These are phyloP conservation scores for Serendipita sp. DNA, from an alignment of 768 basidiomycete genomes.

Conservation along the genomic window DNA sequence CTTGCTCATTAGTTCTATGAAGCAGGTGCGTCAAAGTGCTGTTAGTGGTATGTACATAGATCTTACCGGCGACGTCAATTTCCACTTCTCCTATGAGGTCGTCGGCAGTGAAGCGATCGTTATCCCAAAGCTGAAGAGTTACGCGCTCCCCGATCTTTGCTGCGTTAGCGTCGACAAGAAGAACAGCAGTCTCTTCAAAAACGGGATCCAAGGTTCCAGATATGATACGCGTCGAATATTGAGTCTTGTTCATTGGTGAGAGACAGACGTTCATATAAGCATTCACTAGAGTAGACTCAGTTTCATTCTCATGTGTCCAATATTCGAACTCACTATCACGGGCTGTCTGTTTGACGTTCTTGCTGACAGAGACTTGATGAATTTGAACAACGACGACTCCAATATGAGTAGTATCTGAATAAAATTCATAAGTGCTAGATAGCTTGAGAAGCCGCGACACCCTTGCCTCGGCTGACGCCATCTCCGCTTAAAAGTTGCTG, in stretches of 20 bases:
- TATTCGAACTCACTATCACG: not conserved
- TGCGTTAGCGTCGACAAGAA: conserved; percentile 2
- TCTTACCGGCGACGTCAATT: conserved; percentile 6
- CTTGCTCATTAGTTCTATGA: conserved; percentile 1
- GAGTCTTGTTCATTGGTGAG: conserved; percentile 5
- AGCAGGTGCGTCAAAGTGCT: not conserved
- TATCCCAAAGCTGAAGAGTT: conserved; percentile 6
- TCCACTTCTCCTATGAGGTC: conserved; percentile 4
- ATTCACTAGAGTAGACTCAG: not conserved
- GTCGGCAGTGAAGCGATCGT: conserved; percentile 6
- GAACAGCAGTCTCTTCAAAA: conserved; percentile 6
- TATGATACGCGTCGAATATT: conserved; percentile 5
- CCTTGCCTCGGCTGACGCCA: not conserved
- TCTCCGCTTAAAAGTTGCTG: conserved; percentile 6
- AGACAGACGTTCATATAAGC: conserved; percentile 5
- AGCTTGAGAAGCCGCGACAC: not conserved
- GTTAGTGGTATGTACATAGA: not conserved
- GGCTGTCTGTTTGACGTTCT: not conserved
- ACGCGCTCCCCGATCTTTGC: conserved; percentile 6
- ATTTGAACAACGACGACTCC: conserved; percentile 7
- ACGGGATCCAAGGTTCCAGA: conserved; percentile 1
- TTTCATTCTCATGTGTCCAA: not conserved
- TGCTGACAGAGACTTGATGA: conserved; percentile 1
- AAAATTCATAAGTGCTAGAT: not conserved
- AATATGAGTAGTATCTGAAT: conserved; percentile 1